Evolutionary conservation across 768 basidiomycete species (phyloP), one percentile per base, ranked within the genome.

Genomic region (Mycena vitilis): DNA sequence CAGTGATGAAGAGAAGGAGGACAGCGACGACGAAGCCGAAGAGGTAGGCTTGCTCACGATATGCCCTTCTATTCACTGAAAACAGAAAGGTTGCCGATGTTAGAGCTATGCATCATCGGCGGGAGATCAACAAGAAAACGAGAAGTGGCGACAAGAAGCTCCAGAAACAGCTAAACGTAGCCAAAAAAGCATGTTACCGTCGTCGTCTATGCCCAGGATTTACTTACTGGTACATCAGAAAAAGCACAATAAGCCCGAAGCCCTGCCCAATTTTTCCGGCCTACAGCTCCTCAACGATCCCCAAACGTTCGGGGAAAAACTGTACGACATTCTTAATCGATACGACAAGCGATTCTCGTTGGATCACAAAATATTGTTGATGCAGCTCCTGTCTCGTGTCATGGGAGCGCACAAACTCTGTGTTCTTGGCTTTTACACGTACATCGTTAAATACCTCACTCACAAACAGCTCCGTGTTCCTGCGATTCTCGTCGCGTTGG

Each of bases 281-380:
- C 81, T 99, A 40, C 94, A 98, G 74, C 88, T 98, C 18, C 85
- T 99, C 53, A 89, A 96, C 73, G 98, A 99, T 76, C 95, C 98
- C 3, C 97, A 99, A 78, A 93, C 92, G 0, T 99, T 99, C 76
- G 91, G 89, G 34, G 98, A 99, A 81, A 96, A 93, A 78, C 86
- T 99, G 0, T 98, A 95, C 76, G 92, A 95, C 73, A 86, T 88
- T 59, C 82, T 99, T 48, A 89, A 89, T 73, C 86, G 85, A 51
- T 90, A 96, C 78, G 97, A 99, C 85, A 96, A 95, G 78, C 92
- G 92, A n/a, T 95, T 95, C 77, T 93, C 95, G 38, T 87, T 99
- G 65, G 96, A 98, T 73, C 98, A 99, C 85, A 98, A 98, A 81
- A 92, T 99, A 64, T 86, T 99, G 70, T 85, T 98, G 77, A 97